Base-by-base conservation (phyloP, 352 stramenopile species). In the Pythium utonaiense region DNA sequence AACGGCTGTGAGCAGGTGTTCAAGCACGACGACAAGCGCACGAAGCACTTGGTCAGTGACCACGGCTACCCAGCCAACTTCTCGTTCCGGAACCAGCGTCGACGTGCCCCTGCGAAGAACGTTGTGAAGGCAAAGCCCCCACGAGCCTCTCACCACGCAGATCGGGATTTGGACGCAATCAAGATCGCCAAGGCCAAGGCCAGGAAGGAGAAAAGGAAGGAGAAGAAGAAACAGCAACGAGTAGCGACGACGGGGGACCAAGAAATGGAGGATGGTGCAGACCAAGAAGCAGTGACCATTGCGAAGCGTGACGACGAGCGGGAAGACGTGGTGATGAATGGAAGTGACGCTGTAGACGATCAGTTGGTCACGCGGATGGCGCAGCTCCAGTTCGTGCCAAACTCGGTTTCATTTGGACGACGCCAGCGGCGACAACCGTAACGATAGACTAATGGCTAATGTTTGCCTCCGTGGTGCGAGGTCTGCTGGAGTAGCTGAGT, bases 21-120 rank as follows among this genome's bases (percentile, higher is more conserved):
- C 53, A 72, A 57, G 45, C 68, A 81, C 53, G 71, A 83, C 44
- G 71, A 83, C 55, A 86, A 86, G 63, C 73, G 77, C 21, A 73
- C 49, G 14, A 50, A 60, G 10, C 77, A 86, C 50, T 64, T 84
- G 47, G 25, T 60, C 14, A 19, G 48, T 53, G 63, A 75, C 45
- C 77, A 86, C 38, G 55, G 75, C 21, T 86, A 80, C 38, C 77
- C 74, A 4, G 22, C 53, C 10, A 64, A 56, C 0, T 86, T 84
- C 38, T 70, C 68, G 0, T 80, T 81, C 53, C 64, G 80, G n/a
- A 30, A 58, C 4, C 47, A 27, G 22, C 34, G 42, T 6, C 52
- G 31, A 27, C 10, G 14, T 34, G 5, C 27, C 6, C 21, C 13
- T 33, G 16, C 28, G 24, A 49, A 17, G 1, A 58, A 49, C 13